Percentiles rank a stretch among this genome's conserved stretches.
phyloP scores from a whole-genome alignment of 768 basidiomycete genomes.

The Leucogyrophana mollusca region DNA sequence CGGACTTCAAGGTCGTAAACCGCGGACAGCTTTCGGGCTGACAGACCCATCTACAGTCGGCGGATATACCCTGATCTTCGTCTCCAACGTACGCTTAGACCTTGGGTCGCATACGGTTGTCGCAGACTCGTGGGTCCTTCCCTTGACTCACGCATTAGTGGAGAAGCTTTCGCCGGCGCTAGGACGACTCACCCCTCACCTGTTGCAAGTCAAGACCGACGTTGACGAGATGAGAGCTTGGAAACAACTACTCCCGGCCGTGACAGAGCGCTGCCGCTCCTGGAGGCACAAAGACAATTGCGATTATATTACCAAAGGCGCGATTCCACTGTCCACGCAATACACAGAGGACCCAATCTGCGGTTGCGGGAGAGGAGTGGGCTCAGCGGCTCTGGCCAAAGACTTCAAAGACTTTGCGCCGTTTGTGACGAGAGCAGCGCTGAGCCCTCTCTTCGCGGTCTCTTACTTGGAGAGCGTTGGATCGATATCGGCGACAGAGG shows the following conservation, averaged over 20 bases:
- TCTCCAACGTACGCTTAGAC: conserved; percentile 47
- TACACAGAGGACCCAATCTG: conserved; percentile 45
- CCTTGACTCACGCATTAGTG: conserved; percentile 26
- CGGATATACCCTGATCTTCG: conserved; percentile 43
- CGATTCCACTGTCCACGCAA: conserved; percentile 38
- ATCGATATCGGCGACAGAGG: background rate
- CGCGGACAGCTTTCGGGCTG: conserved; percentile 19
- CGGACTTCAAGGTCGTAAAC: conserved; percentile 18
- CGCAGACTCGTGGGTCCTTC: conserved; percentile 48
- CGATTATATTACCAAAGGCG: conserved; percentile 38
- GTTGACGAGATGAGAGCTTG: conserved; percentile 42
- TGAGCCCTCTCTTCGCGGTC: conserved; percentile 53
- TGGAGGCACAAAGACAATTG: conserved; percentile 50
- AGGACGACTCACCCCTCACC: background rate
- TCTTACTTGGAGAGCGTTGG: conserved; percentile 42
- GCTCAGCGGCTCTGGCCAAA: conserved; percentile 35
- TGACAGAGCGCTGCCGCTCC: conserved; percentile 52
- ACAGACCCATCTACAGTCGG: conserved; percentile 11
- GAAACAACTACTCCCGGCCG: conserved; percentile 49
- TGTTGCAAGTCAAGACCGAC: conserved; percentile 14
- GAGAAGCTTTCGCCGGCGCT: conserved; percentile 11
- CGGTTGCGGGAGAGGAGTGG: conserved; percentile 51
- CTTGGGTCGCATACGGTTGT: conserved; percentile 48
- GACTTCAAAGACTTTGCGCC: conserved; percentile 41
- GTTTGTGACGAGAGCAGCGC: conserved; percentile 47